Evolutionary conservation across 805 yeast species (phyloP).

Genomic region (Sungouiozyma ichnusensis): DNA sequence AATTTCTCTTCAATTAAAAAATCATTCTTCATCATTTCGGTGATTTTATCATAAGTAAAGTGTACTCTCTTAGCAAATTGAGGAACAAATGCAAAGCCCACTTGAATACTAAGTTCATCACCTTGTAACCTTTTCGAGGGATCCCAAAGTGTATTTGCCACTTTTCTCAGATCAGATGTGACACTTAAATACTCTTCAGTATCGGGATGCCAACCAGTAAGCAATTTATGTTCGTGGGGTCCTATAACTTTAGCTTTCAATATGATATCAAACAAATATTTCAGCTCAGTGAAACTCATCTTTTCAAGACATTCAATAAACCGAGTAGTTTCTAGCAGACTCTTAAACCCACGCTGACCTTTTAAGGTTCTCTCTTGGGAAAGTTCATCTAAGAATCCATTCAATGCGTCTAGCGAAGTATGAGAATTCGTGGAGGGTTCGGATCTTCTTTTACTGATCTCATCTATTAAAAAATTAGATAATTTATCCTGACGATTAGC

Average conservation of each 20-base stretch:
- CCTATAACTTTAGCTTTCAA: conserved; percentile 51
- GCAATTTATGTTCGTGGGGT: conserved; percentile 43
- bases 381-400: conserved; percentile 36
- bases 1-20: conserved; percentile 81
- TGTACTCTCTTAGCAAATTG: conserved; percentile 54
- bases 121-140: conserved; percentile 35
- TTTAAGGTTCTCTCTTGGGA: conserved; percentile 20
- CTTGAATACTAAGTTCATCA: conserved; percentile 28
- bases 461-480: conserved; percentile 39
- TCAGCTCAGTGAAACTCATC: conserved; percentile 52
- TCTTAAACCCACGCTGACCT: conserved; percentile 11
- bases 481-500: conserved; percentile 34
- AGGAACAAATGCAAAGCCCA: conserved; percentile 50
- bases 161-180: conserved; percentile 50
- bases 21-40: conserved; percentile 28
- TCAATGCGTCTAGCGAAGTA: conserved; percentile 41
- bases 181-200: conserved; percentile 55
- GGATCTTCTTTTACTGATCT: conserved; percentile 37
- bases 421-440: conserved; percentile 26
- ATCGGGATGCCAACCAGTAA: conserved; percentile 68
- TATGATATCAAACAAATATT: conserved; percentile 59
- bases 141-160: conserved; percentile 49
- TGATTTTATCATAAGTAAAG: conserved; percentile 38
- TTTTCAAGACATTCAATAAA: conserved; percentile 41
- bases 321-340: conserved; percentile 24